A percentile compares a stretch with the other conserved stretches of the same genome.
Conservation (phyloP, 495 filamentous ascomycete species). For the Podospora pseudopauciseta region DNA sequence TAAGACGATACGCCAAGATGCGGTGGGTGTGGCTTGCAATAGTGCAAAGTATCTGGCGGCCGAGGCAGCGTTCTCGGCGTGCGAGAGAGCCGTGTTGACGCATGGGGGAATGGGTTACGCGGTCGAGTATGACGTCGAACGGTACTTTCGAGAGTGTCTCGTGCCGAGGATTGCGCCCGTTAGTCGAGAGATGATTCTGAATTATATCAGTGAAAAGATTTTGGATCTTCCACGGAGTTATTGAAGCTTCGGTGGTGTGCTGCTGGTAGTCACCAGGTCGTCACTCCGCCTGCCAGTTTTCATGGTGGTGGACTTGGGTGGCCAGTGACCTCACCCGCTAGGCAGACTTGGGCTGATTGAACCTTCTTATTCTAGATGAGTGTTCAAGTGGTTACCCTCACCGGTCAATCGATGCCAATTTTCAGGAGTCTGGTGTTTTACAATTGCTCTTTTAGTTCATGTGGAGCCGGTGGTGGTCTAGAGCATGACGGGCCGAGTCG, state of each 20-base stretch:
- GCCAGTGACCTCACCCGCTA: not conserved
- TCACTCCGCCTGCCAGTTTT: not conserved
- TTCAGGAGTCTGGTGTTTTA: not conserved
- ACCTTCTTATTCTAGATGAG: not conserved
- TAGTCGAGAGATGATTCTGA: slow-evolving; percentile 76
- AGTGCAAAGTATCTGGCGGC: slow-evolving; percentile 76
- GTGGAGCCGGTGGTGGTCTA: not conserved
- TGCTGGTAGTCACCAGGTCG: not conserved
- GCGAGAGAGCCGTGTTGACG: slow-evolving; percentile 63
- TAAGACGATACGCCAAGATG: slow-evolving; percentile 52
- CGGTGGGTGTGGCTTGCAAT: slow-evolving; percentile 70
- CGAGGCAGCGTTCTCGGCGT: slow-evolving; percentile 72
- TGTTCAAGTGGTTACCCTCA: not conserved
- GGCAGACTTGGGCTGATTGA: not conserved
- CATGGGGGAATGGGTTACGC: slow-evolving; percentile 79
- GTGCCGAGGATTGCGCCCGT: slow-evolving; percentile 74
- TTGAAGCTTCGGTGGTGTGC: slow-evolving; percentile 17
- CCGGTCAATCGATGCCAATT: too few species aligned
- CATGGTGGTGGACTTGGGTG: not conserved
- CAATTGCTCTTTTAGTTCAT: not conserved
- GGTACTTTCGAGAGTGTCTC: slow-evolving; percentile 69
- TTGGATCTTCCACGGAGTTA: slow-evolving; percentile 55
- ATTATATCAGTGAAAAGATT: slow-evolving; percentile 72
- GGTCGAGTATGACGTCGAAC: slow-evolving; percentile 73
- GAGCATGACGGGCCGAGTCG: not conserved